phyloP scores from a whole-genome alignment of 192 early-diverging fungal genomes.

The Powellomyces hirtus region DNA sequence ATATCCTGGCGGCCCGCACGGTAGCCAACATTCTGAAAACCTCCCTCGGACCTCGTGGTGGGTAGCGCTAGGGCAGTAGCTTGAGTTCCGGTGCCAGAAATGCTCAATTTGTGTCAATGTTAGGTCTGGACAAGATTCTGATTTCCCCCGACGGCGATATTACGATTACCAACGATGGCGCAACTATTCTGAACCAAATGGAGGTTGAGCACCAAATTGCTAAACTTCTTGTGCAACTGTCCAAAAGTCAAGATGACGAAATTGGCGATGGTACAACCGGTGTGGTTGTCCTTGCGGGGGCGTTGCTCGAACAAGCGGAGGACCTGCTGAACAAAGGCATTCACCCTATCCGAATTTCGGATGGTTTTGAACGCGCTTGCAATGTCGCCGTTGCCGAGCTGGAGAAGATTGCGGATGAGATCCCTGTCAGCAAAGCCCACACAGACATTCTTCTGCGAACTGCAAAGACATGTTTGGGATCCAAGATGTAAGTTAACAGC shows the following conservation, averaged over 20 bases:
- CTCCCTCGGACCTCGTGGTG: constrained; percentile 95
- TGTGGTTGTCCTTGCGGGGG: constrained; percentile 98
- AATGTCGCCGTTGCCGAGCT: constrained; percentile 88
- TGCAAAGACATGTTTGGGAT: constrained; percentile 95
- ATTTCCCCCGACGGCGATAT: constrained; percentile 99
- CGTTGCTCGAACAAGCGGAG: constrained; percentile 96
- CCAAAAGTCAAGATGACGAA: constrained; percentile 98
- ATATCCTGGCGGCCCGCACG: constrained; percentile 96
- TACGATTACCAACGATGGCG: constrained; percentile 99
- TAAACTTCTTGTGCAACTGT: constrained; percentile 94
- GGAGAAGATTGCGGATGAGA: constrained; percentile 87
- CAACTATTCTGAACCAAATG: constrained; percentile 97
- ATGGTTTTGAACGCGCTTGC: constrained; percentile 98
- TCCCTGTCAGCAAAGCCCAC: constrained; percentile 80
- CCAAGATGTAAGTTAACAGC: constrained; percentile 80
- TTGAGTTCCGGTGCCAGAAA: not conserved
- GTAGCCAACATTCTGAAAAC: constrained; percentile 98
- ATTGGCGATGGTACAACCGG: constrained; percentile 99
- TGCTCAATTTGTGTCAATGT: not conserved
- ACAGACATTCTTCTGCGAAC: constrained; percentile 85
- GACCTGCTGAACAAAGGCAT: constrained; percentile 91
- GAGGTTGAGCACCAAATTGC: constrained; percentile 99
- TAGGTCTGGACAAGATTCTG: constrained; percentile 98
- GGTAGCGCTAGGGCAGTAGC: not conserved
- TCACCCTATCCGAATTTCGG: constrained; percentile 98